Evolutionary conservation across 495 filamentous ascomycete species (phyloP), one percentile per base, ranked within the genome.

Genomic region (Talaromyces liani): DNA sequence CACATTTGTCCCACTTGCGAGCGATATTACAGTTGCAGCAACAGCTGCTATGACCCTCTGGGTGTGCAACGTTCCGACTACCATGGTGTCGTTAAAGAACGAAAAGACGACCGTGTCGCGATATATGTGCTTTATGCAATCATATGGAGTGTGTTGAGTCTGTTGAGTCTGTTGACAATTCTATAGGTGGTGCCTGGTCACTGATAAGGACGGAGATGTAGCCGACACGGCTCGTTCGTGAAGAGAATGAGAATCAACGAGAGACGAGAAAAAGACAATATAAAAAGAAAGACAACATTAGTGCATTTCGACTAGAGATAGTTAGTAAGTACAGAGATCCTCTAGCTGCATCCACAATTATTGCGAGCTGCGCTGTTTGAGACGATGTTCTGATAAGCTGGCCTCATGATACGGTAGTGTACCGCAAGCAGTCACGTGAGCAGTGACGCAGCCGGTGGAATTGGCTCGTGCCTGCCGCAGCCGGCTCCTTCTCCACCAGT

Each of bases 1-100:
- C 75, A 95, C 93, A 78, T 97, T 97, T 53, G 93, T 96, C 64
- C 93, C 93, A 74, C 91, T 95, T 64, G 92, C 90, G 63, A 98
- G 78, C 39, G 93, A 86, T 65, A 98, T 92, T 65, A 87, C 71
- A 39, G 91, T 96, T 24, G 90, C 93, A 31, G 94, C 94, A 68
- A 92, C 75, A 58, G 91, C 91, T 65, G 92, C 93, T 61, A 91
- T 78, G 45, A 92, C 73, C 72, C 91, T 76, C 27, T 71, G 71
- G 34, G 69, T 73, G 61, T 67, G 71, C 60, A 71, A 68, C 34
- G 62, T 20, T 36, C 73, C 71, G 39, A 63, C 64, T 36, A 67
- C 54, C 72, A 79, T 77, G 39, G 60, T 62, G 64, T n/a, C 45
- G n/a, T 62, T 6, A 54, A 14, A 18, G 18, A 33, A 53, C n/a